These are phyloP conservation scores for Flaveria robusta DNA, from an alignment of 129 eudicot genomes.

Conservation along the genomic window DNA sequence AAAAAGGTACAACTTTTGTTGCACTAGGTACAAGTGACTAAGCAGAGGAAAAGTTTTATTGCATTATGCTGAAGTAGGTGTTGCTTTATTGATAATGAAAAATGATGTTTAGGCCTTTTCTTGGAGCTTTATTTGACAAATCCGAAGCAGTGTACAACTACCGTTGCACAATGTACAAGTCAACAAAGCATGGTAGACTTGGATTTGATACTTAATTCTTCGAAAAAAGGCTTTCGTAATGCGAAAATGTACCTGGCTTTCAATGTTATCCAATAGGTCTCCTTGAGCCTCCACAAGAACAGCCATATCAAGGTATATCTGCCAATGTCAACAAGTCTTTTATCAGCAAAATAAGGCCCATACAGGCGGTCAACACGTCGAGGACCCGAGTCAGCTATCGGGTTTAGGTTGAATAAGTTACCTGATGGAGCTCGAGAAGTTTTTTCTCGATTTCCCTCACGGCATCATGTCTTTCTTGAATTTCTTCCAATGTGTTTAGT, in stretches of 20 bases:
- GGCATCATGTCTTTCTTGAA: conserved; percentile 94
- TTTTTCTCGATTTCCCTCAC: conserved; percentile 88
- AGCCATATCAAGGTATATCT: conserved; percentile 94
- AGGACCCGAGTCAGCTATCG: background rate
- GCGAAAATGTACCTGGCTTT: conserved; percentile 67
- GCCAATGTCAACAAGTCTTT: conserved; percentile 18
- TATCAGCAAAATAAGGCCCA: background rate
- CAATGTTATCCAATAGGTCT: conserved; percentile 84
- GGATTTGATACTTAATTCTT: background rate
- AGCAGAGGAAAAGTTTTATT: background rate
- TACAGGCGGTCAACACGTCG: no score
- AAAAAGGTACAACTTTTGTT: conserved; percentile 15
- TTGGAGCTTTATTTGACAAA: conserved; percentile 8
- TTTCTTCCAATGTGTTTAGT: conserved; percentile 79
- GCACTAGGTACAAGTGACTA: conserved; percentile 11
- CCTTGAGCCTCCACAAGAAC: conserved; percentile 94
- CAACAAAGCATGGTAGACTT: background rate
- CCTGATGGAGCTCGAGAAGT: conserved; percentile 96
- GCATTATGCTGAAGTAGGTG: background rate
- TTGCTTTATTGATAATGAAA: no score
- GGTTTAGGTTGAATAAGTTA: conserved; percentile 15
- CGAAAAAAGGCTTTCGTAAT: background rate
- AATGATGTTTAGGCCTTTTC: conserved; percentile 4
- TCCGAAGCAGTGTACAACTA: background rate
- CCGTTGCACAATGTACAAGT: conserved; percentile 18